Percentiles rank a stretch among this genome's conserved stretches.
phyloP scores from a whole-genome alignment of 2,329 filamentous ascomycete species.

The Pseudocercospora macadamiae region DNA sequence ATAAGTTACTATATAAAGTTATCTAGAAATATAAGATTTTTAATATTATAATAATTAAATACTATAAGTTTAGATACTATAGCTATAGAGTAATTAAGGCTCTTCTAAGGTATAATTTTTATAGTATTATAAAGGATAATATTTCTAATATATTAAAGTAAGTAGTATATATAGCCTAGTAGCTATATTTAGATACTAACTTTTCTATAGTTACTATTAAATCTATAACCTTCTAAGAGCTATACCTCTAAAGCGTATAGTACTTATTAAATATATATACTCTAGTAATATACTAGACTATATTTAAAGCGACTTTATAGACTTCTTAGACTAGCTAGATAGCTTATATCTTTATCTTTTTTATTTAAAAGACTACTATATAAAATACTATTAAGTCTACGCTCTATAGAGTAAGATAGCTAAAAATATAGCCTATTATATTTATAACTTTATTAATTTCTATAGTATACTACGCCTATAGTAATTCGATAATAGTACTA shows the following conservation, averaged over 20 bases:
- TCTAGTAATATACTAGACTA: background rate
- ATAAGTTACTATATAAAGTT: background rate
- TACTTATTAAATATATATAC: background rate
- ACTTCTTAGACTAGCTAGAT: background rate
- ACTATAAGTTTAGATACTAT: background rate
- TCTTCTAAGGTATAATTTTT: background rate
- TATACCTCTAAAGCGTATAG: background rate
- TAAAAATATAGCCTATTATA: background rate
- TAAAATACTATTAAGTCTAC: background rate
- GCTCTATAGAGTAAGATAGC: background rate
- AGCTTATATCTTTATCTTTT: background rate
- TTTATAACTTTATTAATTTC: background rate
- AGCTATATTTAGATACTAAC: too few species aligned
- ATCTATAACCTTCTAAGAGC: background rate
- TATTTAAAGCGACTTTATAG: background rate
- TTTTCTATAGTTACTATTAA: too few species aligned
- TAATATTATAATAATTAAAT: background rate
- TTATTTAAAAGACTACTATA: background rate
- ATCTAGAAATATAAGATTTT: background rate
- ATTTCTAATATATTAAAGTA: background rate
- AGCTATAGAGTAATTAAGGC: background rate
- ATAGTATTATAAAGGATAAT: background rate
- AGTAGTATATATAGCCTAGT: too few species aligned
- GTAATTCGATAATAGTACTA: background rate
- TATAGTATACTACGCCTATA: background rate